These are phyloP conservation scores for Colletotrichum gigasporum DNA, from an alignment of 2,329 filamentous ascomycete species.

Conservation along the genomic window DNA sequence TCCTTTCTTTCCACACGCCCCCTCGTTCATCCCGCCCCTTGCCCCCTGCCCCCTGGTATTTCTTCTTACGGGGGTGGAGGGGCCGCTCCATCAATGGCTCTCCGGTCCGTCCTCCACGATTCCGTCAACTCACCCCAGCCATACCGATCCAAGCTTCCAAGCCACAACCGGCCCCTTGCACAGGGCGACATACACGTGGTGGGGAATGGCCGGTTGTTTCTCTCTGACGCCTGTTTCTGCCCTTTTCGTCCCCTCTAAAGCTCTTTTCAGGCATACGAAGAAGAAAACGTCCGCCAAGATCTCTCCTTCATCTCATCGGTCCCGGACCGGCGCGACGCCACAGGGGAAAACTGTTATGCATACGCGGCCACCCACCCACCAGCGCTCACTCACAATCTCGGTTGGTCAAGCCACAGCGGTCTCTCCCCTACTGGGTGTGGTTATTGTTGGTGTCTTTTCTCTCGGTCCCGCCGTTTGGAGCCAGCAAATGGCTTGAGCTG, in stretches of 20 bases:
- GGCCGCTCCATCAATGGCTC: slow-evolving; percentile 13
- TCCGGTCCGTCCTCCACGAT: slow-evolving; percentile 26
- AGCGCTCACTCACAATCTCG: slow-evolving; percentile 2
- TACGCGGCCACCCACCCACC: not conserved
- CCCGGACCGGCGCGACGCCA: slow-evolving; percentile 19
- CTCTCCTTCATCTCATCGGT: slow-evolving; percentile 8
- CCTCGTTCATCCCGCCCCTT: not conserved
- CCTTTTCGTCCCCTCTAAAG: not conserved
- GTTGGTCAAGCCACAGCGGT: slow-evolving; percentile 8
- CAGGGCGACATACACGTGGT: slow-evolving; percentile 19
- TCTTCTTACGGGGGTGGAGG: not conserved
- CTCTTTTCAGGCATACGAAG: slow-evolving; percentile 5
- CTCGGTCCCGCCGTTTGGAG: not conserved
- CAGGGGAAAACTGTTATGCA: slow-evolving; percentile 2
- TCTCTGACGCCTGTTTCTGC: not conserved
- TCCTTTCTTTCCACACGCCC: not conserved
- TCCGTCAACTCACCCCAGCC: not conserved
- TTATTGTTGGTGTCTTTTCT: not conserved
- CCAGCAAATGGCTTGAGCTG: not conserved
- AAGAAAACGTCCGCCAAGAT: slow-evolving; percentile 9
- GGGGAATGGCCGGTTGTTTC: slow-evolving; percentile 1
- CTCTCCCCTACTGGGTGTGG: not conserved
- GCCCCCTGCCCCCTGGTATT: not conserved
- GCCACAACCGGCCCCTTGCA: slow-evolving; percentile 19
- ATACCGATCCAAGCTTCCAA: slow-evolving; percentile 14